Base-by-base conservation (phyloP, 495 filamentous ascomycete genomes). In the Talaromyces ruber region DNA sequence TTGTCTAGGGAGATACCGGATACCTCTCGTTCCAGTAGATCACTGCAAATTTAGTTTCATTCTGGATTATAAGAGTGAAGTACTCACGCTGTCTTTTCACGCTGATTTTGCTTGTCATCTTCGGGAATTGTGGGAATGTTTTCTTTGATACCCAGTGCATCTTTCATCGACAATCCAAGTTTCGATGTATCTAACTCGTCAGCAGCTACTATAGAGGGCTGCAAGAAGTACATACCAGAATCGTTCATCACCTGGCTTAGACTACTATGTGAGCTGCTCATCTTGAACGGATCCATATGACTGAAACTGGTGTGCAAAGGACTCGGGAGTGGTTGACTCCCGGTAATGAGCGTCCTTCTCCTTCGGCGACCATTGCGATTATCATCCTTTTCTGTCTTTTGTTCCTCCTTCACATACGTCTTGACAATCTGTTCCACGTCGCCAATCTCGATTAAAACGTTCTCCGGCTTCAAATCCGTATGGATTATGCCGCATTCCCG, bases 401-500 rank as follows among this genome's bases (percentile, higher is more conserved):
- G 72, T 63, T 94, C 89, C 60, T 86, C 91, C 77, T 96, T 91
- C 21, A 98, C 95, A 66, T 96, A 93, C 24, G 90, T 89, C 77
- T 96, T 90, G 45, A 98, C 94, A 60, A 97, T 98, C 73, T 88
- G 82, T 78, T 99, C 95, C 45, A 99, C 94, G 66, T 99, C 94
- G 52, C 95, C 94, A 68, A 99, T 97, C 80, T 99, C 94, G 72
- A 99, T 98, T 68, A 98, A 78, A 29, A 98, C 94, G 71, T 98
- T 98, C 69, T 98, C 94, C 43, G 94, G 94, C 72, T 98, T 98
- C 64, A 98, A 75, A 74, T 98, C 94, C 6, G 94, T 98, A 74
- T 98, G 94, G 66, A 98, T 98, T 74, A 98, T 98, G 64, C 95
- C 95, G 78, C 94, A 98, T 75, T 98, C 94, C 55, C 94, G 86